Conservation (phyloP, 164 flowering plant species). For the Umbellularia californica region DNA sequence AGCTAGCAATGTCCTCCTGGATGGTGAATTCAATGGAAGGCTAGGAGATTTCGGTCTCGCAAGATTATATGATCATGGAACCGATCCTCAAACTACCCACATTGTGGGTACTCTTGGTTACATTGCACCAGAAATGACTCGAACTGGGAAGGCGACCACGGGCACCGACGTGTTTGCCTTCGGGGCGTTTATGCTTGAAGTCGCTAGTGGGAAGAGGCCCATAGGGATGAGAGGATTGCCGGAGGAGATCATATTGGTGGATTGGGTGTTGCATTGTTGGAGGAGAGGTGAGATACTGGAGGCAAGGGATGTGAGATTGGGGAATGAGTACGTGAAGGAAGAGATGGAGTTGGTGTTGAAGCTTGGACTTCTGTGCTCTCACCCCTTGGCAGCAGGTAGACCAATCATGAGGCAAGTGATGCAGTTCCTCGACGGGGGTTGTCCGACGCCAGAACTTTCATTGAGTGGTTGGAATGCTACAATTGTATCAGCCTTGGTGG, state of each 20-base stretch:
- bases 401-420: conserved; percentile 12
- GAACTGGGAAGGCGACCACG: conserved; percentile 5
- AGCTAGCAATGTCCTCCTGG: conserved; percentile 17
- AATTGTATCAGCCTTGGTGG: too few relatives aligned
- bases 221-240: background rate
- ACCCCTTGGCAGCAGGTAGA: background rate
- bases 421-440: conserved; percentile 2
- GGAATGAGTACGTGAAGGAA: background rate
- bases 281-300: background rate
- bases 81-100: conserved; percentile 5
- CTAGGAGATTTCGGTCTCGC: conserved; percentile 19
- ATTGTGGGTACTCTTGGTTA: conserved; percentile 15
- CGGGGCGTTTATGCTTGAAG: conserved; percentile 16
- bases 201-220: conserved; percentile 11
- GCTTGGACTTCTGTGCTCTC: conserved; percentile 15
- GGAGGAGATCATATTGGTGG: conserved; percentile 1
- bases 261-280: conserved; percentile 9
- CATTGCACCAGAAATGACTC: conserved; percentile 12
- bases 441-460: background rate
- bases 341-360: conserved; percentile 14
- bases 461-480: background rate
- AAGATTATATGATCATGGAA: conserved; percentile 13
- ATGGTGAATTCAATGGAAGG: conserved; percentile 10
- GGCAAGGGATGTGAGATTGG: conserved; percentile 4
- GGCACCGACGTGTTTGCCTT: conserved; percentile 14